Base-by-base conservation (phyloP, 1,284 basidiomycete genomes). In the Microbotryum violaceum region DNA sequence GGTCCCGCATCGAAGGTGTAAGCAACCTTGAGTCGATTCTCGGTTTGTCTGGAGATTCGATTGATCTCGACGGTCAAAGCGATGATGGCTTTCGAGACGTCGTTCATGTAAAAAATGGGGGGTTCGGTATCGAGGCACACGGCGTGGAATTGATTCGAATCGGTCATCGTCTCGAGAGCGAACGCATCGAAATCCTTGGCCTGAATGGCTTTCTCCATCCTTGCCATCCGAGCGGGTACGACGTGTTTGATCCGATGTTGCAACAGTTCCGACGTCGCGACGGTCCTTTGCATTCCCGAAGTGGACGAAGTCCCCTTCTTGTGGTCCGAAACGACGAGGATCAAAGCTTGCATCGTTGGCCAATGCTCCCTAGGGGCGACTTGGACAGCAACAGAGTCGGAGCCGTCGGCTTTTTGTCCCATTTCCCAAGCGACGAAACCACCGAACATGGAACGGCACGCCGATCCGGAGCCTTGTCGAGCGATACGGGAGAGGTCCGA, bases 91-190 rank as follows among this genome's bases (percentile, higher is more conserved):
- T 87, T 82, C 66, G 86, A 89, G 69, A 93, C 89, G 76, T 99
- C 94, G 80, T 97, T 98, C 84, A 99, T 87, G 81, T 99, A 98
- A 77, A 98, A 97, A 78, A 98, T 98, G 52, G 94, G 96, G 1
- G 94, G 96, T 53, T 87, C 82, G 0, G 94, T 98, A 79, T 99
- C 96, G 70, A 98, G 85, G 64, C 89, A 90, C 70, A 96, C 91
- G 27, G 94, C 93, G 75, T 99, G 94, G 84, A 99, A 99, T 78
- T 91, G 88, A 79, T 97, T 99, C 64, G 91, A 94, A 77, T 99
- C 94, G 63, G 83, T 85, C 91, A 97, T 98, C 37, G 94, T 98
- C 75, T 97, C 84, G 57, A 79, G 79, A 2, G 92, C 93, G 71
- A 98, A 98, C 0, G 82, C 72, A 72, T 91, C 85, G 75, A 99